These are phyloP conservation scores for Trichophyton schoenleinii DNA, from an alignment of 2,329 filamentous ascomycete genomes.

Conservation along the genomic window DNA sequence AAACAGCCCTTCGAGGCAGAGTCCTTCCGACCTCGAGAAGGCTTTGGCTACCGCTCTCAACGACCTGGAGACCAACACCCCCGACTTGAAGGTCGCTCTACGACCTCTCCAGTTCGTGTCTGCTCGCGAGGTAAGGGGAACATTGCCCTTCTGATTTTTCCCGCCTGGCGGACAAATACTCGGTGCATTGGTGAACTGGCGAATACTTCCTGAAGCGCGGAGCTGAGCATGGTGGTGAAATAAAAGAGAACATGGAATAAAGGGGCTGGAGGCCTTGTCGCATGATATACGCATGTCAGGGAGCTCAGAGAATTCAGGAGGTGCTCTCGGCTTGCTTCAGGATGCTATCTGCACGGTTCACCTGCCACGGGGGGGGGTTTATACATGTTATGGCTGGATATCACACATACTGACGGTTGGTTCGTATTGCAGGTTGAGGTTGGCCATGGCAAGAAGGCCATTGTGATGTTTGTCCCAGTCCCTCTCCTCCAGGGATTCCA, in stretches of 20 bases:
- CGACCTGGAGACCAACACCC: slow-evolving; percentile 98
- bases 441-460: slow-evolving; percentile 99
- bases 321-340: not conserved
- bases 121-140: slow-evolving; percentile 84
- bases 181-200: slow-evolving; percentile 2
- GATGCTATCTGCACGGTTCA: not conserved
- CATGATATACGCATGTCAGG: not conserved
- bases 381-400: not conserved
- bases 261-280: not conserved
- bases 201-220: not conserved
- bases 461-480: slow-evolving; percentile 99
- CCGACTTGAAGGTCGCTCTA: slow-evolving; percentile 91
- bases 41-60: slow-evolving; percentile 93
- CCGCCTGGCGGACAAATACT: not conserved
- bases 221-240: not conserved
- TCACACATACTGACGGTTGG: not conserved
- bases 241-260: not conserved
- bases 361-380: not conserved
- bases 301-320: not conserved
- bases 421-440: slow-evolving; percentile 69
- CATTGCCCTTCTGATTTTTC: not conserved
- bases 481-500: slow-evolving; percentile 97
- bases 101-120: slow-evolving; percentile 97
- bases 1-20: slow-evolving; percentile 92
- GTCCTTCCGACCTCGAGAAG: slow-evolving; percentile 94